Conservation (phyloP, 2,329 filamentous ascomycete genomes). For the Sporothrix pseudoabietina region DNA sequence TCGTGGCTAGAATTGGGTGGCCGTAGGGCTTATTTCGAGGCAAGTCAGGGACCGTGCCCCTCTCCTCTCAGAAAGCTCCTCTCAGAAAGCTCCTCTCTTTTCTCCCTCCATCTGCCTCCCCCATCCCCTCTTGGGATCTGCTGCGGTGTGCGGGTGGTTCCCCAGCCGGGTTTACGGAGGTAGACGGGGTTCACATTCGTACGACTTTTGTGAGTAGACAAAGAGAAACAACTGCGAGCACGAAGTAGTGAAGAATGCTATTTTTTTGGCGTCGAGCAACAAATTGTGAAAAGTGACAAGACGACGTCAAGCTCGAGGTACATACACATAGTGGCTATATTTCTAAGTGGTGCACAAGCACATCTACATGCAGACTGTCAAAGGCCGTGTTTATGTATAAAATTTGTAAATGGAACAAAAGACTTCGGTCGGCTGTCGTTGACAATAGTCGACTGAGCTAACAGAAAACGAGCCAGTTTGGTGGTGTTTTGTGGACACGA, state of each 20-base stretch:
- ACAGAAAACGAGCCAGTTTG: neutral
- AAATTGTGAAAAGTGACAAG: neutral
- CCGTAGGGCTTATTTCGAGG: neutral
- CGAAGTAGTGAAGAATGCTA: neutral
- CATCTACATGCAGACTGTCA: neutral
- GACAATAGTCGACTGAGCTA: neutral
- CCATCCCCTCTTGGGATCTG: neutral
- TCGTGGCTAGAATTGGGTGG: neutral
- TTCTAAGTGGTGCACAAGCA: neutral
- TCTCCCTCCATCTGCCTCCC: too few relatives aligned
- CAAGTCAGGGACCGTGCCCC: neutral
- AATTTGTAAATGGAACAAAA: neutral
- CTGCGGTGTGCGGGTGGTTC: neutral
- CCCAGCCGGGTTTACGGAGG: neutral
- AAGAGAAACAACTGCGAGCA: neutral
- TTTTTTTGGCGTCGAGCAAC: neutral
- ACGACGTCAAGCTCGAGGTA: neutral
- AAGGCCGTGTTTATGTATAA: neutral
- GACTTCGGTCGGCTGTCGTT: neutral
- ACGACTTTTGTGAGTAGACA: neutral
- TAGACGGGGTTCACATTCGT: conserved; percentile 16
- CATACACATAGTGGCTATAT: neutral
- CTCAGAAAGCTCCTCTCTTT: neutral
- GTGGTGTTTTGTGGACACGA: neutral
- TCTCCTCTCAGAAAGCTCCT: neutral